A percentile compares a stretch with the other conserved stretches of the same genome.
Evolutionary conservation across 2,329 filamentous ascomycete species (phyloP).

Genomic region (Aspergillus sojae): DNA sequence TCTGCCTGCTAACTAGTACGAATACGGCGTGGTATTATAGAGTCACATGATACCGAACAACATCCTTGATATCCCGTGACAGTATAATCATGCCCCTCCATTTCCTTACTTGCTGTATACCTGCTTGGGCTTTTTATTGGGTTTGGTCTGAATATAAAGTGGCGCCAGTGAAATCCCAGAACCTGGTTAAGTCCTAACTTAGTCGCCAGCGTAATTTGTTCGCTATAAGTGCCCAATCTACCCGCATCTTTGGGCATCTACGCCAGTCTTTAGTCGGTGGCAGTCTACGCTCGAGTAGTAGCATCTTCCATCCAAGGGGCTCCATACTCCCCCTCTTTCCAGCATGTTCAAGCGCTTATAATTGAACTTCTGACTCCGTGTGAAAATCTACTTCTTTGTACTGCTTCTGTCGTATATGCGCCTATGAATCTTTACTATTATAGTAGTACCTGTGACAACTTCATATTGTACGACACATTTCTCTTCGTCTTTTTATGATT

Average conservation of each 20-base stretch:
- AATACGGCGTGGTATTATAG: background rate
- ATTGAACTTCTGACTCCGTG: background rate
- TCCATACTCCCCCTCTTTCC: background rate
- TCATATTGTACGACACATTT: background rate
- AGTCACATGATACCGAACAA: background rate
- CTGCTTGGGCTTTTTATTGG: background rate
- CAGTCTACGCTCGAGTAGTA: background rate
- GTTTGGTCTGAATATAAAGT: background rate
- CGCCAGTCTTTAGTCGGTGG: background rate
- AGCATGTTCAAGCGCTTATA: background rate
- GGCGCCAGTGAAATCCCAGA: background rate
- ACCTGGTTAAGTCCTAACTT: background rate
- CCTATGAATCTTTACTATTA: background rate
- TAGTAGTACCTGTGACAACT: background rate
- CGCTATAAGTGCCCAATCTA: slow-evolving; percentile 4
- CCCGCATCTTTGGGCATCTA: slow-evolving; percentile 7
- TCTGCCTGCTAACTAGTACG: slow-evolving; percentile 21
- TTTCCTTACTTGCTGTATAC: background rate
- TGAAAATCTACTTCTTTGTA: background rate
- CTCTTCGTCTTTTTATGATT: background rate
- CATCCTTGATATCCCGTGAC: background rate
- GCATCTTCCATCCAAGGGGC: background rate
- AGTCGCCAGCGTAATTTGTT: background rate
- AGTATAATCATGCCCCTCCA: background rate
- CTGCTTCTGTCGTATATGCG: background rate